Evolutionary conservation across 495 filamentous ascomycete species (phyloP), one percentile per base, ranked within the genome.

Genomic region (Trichocladium uniseriatum): DNA sequence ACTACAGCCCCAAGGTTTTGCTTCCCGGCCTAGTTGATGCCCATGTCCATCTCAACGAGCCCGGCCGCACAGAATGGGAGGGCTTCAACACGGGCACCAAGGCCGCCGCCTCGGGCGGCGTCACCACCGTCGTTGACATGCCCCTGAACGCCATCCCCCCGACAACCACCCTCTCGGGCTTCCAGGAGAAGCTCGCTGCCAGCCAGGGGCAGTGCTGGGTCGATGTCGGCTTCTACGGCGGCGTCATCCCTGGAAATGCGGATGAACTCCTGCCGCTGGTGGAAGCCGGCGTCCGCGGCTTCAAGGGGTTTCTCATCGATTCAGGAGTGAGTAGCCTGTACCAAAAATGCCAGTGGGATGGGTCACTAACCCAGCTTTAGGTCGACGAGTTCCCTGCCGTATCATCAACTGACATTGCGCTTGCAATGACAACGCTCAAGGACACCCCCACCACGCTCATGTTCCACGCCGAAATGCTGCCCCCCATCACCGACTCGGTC

Each of bases 401-500:
- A 11, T 86, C 82, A 1, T 75, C 84, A 1, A 70, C 66, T 1
- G 92, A 97, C 64, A 83, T 98, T 53, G 72, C 79, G 0, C 76
- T 80, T 38, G 90, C 82, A 37, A 87, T 98, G 80, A 74, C 66
- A 7, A 86, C 83, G 38, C 75, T 98, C 43, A 82, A 82, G 34
- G 81, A 86, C 53, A 62, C 68, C 32, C 76, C 86, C 38, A 98
- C 92, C 14, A 91, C 87, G 0, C 73, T 97, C 37, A 96, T 98
- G 91, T 98, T 98, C 69, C 92, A 98, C 59, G 92, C 92, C 16
- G 92, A 98, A 68, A 96, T 95, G 89, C 81, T 95, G 18, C 92
- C 92, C 2, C 89, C 91, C 3, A 84, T 89, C 51, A 70, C 86
- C 37, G 79, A 80, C 52, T 89, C 88, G 0, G 84, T 89, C 10